Conservation (phyloP, 768 basidiomycete species). For the Collybiopsis luxurians region DNA sequence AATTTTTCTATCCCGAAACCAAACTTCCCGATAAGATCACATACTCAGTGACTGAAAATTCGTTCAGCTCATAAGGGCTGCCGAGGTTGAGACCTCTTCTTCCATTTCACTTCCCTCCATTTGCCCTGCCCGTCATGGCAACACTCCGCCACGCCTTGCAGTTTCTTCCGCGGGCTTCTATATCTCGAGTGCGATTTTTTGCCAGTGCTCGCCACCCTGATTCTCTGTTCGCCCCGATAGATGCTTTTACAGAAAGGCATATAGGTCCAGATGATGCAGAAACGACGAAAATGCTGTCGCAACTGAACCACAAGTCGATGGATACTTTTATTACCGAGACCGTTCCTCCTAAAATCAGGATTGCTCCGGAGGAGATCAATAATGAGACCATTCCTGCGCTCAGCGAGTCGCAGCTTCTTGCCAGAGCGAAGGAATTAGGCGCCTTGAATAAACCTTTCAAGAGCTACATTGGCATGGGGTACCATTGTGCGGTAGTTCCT, state of each 20-base stretch:
- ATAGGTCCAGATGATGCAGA: constrained; percentile 89
- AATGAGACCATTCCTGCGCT: constrained; percentile 69
- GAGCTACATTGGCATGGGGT: constrained; percentile 98
- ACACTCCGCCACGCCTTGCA: constrained; percentile 22
- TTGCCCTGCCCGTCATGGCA: constrained; percentile 20
- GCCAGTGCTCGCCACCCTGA: constrained; percentile 60
- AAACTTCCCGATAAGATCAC: neutral
- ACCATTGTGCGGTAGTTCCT: constrained; percentile 93
- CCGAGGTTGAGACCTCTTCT: constrained; percentile 7
- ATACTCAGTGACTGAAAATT: neutral
- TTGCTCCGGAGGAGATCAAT: constrained; percentile 57
- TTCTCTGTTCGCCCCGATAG: constrained; percentile 79
- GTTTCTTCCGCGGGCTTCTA: constrained; percentile 17
- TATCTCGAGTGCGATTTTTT: constrained; percentile 35
- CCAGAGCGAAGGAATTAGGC: constrained; percentile 75
- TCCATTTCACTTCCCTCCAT: constrained; percentile 11
- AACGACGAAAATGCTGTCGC: constrained; percentile 75
- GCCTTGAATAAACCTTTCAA: constrained; percentile 76
- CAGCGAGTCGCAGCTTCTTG: constrained; percentile 83
- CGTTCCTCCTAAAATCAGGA: constrained; percentile 78
- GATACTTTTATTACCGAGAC: constrained; percentile 84
- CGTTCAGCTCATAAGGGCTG: no score
- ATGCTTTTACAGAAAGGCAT: constrained; percentile 88
- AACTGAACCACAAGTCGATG: constrained; percentile 83
- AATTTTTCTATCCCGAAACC: neutral